These are phyloP conservation scores for Microstroma glucosiphilum DNA, from an alignment of 1,284 basidiomycete species.

Conservation along the genomic window DNA sequence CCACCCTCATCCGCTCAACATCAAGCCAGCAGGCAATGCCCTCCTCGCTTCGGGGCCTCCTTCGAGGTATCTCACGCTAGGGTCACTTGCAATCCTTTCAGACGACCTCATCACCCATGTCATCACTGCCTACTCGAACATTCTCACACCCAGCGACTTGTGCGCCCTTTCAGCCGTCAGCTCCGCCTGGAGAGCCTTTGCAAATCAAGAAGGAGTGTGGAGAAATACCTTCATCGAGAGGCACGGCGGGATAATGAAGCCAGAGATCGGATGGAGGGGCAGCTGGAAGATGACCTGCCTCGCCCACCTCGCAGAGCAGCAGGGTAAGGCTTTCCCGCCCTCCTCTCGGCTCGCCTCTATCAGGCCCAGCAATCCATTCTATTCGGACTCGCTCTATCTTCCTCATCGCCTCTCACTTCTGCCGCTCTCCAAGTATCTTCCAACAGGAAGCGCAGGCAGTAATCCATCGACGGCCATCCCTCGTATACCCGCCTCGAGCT, in stretches of 20 bases:
- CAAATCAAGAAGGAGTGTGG: constrained; percentile 32
- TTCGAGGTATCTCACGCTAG: constrained; percentile 27
- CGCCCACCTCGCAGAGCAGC: constrained; percentile 10
- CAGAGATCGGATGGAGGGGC: constrained; percentile 26
- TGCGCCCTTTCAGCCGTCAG: constrained; percentile 26
- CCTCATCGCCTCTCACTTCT: constrained; percentile 25
- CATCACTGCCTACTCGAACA: constrained; percentile 23
- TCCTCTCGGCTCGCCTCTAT: constrained; percentile 12
- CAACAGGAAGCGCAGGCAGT: neutral
- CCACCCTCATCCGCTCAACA: constrained; percentile 33
- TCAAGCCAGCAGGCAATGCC: constrained; percentile 42
- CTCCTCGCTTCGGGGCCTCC: constrained; percentile 25
- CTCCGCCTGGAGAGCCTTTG: constrained; percentile 29
- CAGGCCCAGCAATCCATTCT: constrained; percentile 22
- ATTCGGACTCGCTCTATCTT: constrained; percentile 40
- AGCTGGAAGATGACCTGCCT: constrained; percentile 41
- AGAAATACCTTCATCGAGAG: constrained; percentile 26
- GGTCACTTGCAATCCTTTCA: constrained; percentile 25
- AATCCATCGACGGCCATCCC: constrained; percentile 5
- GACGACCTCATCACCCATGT: constrained; percentile 36
- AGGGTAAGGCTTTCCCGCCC: neutral
- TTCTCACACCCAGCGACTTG: constrained; percentile 14
- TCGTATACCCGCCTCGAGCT: neutral
- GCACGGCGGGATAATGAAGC: constrained; percentile 26
- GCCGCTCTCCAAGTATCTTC: neutral